A percentile compares a stretch with the other conserved stretches of the same genome.
These are phyloP conservation scores for Apophysomyces ossiformis DNA, from an alignment of 371 early-diverging fungal genomes.

Conservation along the genomic window DNA sequence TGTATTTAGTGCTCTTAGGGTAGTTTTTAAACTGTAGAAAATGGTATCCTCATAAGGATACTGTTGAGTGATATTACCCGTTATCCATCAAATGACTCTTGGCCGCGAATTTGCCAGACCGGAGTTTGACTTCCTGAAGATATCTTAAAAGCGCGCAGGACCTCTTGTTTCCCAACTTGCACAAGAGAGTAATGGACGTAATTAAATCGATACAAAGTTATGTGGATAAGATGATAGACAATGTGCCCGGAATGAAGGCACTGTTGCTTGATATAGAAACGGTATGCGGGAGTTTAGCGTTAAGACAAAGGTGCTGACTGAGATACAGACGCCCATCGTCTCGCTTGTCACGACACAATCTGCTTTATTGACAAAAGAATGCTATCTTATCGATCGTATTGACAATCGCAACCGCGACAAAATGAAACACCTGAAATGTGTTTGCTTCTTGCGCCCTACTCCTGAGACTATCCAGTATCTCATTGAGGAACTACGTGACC, in stretches of 20 bases:
- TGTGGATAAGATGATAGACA: constrained; percentile 87
- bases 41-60: too few species aligned
- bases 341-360: constrained; percentile 93
- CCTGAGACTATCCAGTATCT: constrained; percentile 81
- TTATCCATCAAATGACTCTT: too few species aligned
- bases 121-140: too few species aligned
- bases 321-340: constrained; percentile 83
- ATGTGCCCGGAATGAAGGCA: constrained; percentile 96
- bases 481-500: constrained; percentile 88
- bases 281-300: constrained; percentile 46
- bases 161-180: background rate
- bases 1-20: too few species aligned
- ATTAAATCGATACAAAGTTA: constrained; percentile 86
- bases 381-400: constrained; percentile 92
- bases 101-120: too few species aligned
- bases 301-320: background rate
- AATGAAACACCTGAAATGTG: constrained; percentile 93
- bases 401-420: constrained; percentile 85
- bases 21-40: too few species aligned
- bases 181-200: constrained; percentile 64
- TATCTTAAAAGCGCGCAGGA: background rate
- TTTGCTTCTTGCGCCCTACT: constrained; percentile 90
- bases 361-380: constrained; percentile 84
- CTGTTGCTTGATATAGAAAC: constrained; percentile 93
- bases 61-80: too few species aligned